These are phyloP conservation scores for Chaetomium olivaceum DNA, from an alignment of 2,329 filamentous ascomycete species.

Conservation along the genomic window DNA sequence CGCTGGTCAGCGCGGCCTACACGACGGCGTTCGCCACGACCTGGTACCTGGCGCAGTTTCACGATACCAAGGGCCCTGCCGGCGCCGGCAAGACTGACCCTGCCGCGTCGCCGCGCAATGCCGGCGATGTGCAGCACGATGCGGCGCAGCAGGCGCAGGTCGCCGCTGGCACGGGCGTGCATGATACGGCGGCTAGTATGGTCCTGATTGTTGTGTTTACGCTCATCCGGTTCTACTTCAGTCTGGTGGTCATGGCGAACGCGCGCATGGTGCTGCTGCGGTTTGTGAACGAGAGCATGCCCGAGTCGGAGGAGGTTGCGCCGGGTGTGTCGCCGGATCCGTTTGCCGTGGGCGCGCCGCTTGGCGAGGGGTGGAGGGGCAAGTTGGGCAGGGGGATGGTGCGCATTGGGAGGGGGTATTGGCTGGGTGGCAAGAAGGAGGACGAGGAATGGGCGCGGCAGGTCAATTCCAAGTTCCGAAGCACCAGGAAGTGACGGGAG, in stretches of 20 bases:
- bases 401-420: constrained; percentile 71
- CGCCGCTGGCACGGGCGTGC: constrained; percentile 41
- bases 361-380: constrained; percentile 77
- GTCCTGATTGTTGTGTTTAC: constrained; percentile 73
- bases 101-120: constrained; percentile 5
- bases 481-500: constrained; percentile 20
- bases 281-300: constrained; percentile 55
- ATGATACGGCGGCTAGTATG: constrained; percentile 72
- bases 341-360: constrained; percentile 68
- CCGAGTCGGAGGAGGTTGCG: constrained; percentile 47
- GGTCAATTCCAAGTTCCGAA: constrained; percentile 45
- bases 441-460: constrained; percentile 69
- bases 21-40: constrained; percentile 78
- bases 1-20: constrained; percentile 76
- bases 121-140: constrained; percentile 13
- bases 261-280: constrained; percentile 74
- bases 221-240: constrained; percentile 77
- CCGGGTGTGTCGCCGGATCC: constrained; percentile 47
- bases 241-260: constrained; percentile 79
- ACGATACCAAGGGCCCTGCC: constrained; percentile 24
- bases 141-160: constrained; percentile 29
- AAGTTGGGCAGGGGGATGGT: constrained; percentile 79
- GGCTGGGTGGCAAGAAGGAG: constrained; percentile 67
- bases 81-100: constrained; percentile 12
- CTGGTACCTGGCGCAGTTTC: constrained; percentile 66